Percentiles rank a stretch among this genome's conserved stretches.
phyloP scores from a whole-genome alignment of 2,329 filamentous ascomycete species.

The Trichoderma atrobrunneum region DNA sequence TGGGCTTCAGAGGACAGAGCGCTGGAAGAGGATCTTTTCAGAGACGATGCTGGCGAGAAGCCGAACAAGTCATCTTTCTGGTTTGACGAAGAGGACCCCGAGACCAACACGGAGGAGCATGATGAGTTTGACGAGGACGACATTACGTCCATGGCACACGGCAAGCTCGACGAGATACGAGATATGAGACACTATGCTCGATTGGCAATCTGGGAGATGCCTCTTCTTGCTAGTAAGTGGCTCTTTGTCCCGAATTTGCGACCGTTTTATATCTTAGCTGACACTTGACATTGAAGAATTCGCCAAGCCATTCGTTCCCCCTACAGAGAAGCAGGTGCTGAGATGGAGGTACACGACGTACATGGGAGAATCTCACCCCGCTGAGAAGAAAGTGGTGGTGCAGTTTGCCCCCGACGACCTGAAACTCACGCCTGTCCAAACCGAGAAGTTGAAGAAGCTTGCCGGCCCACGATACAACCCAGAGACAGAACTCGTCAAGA shows the following conservation, averaged over 20 bases:
- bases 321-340: constrained; percentile 65
- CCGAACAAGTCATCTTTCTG: constrained; percentile 44
- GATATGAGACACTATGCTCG: constrained; percentile 87
- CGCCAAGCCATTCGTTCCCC: constrained; percentile 75
- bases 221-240: constrained; percentile 70
- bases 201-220: constrained; percentile 93
- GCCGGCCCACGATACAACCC: constrained; percentile 86
- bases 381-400: constrained; percentile 89
- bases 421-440: constrained; percentile 64
- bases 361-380: constrained; percentile 89
- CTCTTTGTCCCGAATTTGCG: background rate
- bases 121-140: constrained; percentile 76
- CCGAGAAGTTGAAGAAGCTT: constrained; percentile 82
- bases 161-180: constrained; percentile 81
- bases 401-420: constrained; percentile 79
- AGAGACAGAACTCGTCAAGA: constrained; percentile 74
- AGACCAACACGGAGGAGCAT: constrained; percentile 50
- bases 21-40: constrained; percentile 32
- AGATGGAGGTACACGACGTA: constrained; percentile 97
- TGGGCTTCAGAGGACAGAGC: constrained; percentile 33
- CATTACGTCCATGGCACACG: constrained; percentile 78
- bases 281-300: constrained; percentile 57
- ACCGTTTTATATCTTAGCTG: background rate
- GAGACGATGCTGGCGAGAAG: constrained; percentile 32
- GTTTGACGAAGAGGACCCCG: constrained; percentile 49